Evolutionary conservation across 2,329 filamentous ascomycete genomes (phyloP).

Genomic region (Coniella vitis): DNA sequence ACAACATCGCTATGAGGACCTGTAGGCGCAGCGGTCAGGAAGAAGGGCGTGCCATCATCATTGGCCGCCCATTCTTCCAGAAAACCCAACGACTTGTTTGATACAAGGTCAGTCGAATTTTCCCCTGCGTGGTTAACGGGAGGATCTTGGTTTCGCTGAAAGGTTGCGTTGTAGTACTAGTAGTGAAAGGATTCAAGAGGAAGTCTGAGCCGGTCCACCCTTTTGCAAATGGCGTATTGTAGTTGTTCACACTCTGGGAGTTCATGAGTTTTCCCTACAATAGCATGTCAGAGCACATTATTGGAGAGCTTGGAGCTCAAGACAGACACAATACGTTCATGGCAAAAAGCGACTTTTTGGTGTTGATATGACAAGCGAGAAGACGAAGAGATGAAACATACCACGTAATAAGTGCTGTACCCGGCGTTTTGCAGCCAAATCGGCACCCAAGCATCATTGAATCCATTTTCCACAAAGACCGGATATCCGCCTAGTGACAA

Average conservation of each 20-base stretch:
- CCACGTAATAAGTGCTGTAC: conserved; percentile 63
- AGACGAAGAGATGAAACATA: neutral
- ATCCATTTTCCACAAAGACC: conserved; percentile 57
- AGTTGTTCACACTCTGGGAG: neutral
- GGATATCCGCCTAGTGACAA: conserved; percentile 48
- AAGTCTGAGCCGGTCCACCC: neutral
- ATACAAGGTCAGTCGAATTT: neutral
- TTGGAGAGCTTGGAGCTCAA: no score
- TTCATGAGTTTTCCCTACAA: neutral
- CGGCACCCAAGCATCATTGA: conserved; percentile 61
- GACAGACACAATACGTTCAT: no score
- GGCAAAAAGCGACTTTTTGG: no score
- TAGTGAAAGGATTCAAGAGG: neutral
- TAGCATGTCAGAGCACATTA: neutral
- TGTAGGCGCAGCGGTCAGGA: conserved; percentile 57
- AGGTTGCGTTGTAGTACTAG: neutral
- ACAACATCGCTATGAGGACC: conserved; percentile 48
- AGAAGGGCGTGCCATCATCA: conserved; percentile 45
- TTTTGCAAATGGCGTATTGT: neutral
- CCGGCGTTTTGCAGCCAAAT: conserved; percentile 62
- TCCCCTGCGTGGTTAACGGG: conserved; percentile 1
- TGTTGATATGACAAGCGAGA: no score
- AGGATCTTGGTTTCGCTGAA: neutral
- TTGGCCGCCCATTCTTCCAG: conserved; percentile 1
- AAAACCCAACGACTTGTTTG: neutral